Evolutionary conservation across 108 stramenopile genomes (phyloP).

Genomic region (Cyclostephanos tholiformis): DNA sequence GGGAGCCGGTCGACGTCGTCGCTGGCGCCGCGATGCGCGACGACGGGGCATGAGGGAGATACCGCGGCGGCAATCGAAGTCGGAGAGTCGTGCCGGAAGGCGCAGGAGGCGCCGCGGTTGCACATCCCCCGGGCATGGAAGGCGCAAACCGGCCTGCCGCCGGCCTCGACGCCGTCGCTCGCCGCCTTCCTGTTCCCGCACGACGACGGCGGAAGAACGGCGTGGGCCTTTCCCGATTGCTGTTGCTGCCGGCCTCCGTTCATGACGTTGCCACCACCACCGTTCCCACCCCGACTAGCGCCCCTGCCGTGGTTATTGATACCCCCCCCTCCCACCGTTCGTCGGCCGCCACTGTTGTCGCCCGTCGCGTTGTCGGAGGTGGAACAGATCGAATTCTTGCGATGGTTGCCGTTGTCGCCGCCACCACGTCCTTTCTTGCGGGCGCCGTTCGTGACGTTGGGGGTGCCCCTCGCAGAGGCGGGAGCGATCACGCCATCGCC

Average conservation of each 20-base stretch:
- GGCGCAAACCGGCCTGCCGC: constrained; percentile 49
- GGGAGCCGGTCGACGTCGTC: constrained; percentile 6
- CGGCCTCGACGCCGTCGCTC: not conserved
- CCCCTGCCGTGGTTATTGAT: not conserved
- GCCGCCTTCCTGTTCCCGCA: not conserved
- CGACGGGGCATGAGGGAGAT: not conserved
- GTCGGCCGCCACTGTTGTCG: not conserved
- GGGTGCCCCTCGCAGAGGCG: not conserved
- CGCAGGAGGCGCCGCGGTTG: constrained; percentile 64
- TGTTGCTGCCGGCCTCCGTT: not conserved
- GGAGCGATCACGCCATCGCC: not conserved
- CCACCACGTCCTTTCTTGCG: not conserved
- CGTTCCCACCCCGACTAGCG: not conserved
- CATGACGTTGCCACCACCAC: not conserved
- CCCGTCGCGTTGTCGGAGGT: not conserved
- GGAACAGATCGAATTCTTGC: not conserved
- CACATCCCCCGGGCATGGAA: constrained; percentile 72
- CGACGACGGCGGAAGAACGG: constrained; percentile 1
- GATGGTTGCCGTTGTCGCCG: not conserved
- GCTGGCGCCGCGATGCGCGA: not conserved
- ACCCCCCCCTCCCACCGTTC: not conserved
- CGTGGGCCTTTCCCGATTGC: not conserved
- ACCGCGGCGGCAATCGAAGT: not conserved
- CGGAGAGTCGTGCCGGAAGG: constrained; percentile 67
- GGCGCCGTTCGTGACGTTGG: constrained; percentile 1